Conservation (phyloP, 371 early-diverging fungal species). For the Mortierella polycephala region DNA sequence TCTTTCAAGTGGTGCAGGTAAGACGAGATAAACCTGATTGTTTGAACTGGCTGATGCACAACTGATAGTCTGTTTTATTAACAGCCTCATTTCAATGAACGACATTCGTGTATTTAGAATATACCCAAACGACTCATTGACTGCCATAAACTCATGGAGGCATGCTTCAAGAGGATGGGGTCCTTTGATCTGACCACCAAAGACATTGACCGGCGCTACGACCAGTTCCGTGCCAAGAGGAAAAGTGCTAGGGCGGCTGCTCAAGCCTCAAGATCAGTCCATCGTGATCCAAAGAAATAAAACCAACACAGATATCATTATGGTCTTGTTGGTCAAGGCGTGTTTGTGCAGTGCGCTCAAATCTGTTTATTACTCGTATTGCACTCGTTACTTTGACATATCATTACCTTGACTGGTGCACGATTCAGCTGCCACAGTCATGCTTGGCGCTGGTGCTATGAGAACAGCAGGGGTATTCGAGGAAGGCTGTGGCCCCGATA, state of each 20-base stretch:
- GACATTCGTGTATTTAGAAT: conserved; percentile 53
- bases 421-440: too few relatives aligned
- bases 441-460: too few relatives aligned
- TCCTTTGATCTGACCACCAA: conserved; percentile 64
- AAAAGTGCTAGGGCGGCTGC: conserved; percentile 33
- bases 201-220: conserved; percentile 65
- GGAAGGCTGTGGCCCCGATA: too few relatives aligned
- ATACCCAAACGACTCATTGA: conserved; percentile 75
- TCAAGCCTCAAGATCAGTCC: conserved; percentile 25
- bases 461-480: too few relatives aligned
- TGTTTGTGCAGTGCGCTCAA: too few relatives aligned
- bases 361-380: too few relatives aligned
- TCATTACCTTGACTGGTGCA: too few relatives aligned
- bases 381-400: too few relatives aligned
- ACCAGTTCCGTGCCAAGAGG: conserved; percentile 58
- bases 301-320: not conserved
- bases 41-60: not conserved
- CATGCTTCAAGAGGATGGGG: conserved; percentile 64
- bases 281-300: conserved; percentile 30
- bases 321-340: too few relatives aligned
- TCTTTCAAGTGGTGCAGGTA: conserved; percentile 72
- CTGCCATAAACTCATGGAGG: conserved; percentile 76
- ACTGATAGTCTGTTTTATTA: not conserved
- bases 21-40: not conserved
- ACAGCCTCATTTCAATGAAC: not conserved